Evolutionary conservation across 805 yeast species (phyloP), one percentile per base, ranked within the genome.

Genomic region (Candida alai): DNA sequence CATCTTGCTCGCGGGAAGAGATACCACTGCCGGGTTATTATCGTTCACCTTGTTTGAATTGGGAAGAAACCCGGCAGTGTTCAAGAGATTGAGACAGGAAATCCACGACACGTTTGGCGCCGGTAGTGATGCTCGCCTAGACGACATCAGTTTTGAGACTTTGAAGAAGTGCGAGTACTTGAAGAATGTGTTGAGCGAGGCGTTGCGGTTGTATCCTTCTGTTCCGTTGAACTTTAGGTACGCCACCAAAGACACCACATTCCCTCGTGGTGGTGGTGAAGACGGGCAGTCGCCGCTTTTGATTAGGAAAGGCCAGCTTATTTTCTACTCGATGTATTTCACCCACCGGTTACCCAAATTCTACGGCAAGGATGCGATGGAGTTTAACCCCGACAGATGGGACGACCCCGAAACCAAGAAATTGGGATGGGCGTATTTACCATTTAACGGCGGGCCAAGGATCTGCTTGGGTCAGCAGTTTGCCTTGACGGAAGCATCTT

Each of bases 381-480:
- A 41, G 33, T 73, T 67, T 49, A 52, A 55, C 13, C 78, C 78
- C 4, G 74, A 68, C 43, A 58, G 78, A 35, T 73, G 78, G 78
- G 53, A 48, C 19, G 58, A 58, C 17, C 50, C 46, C 27, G 58
- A 56, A 36, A 41, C 46, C 22, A 51, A 51, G 28, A 51, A 59
- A 22, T 51, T 55, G 24, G 65, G 69, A 6, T 72, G 76, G 76
- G 70, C 66, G 19, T 72, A 66, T 49, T 51, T 71, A 20, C 76
- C 77, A 17, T 72, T 72, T 54, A 70, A 71, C 44, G 78, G 78
- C 28, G 78, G 78, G 5, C 77, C 78, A 15, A 54, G 78, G 40
- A 70, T 73, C 38, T 73, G 78, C 47, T 55, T 73, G 35, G 78
- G 78, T 25, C 77, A 73, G 56, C 77, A 73, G 51, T 71, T 70